Conservation (phyloP, 2,329 filamentous ascomycete genomes). For the Venturia asperata region DNA sequence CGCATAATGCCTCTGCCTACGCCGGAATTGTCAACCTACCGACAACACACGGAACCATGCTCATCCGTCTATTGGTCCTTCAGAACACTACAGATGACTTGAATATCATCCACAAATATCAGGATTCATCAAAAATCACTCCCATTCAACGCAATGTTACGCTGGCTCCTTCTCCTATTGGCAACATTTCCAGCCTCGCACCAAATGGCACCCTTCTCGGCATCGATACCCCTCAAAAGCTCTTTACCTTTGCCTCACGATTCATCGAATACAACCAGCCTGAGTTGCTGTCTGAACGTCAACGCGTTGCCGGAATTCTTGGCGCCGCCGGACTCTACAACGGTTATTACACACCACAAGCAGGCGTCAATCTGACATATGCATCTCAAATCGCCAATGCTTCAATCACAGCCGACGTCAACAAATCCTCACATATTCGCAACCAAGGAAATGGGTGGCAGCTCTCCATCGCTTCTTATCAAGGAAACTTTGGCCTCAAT, state of each 20-base stretch:
- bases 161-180: neutral
- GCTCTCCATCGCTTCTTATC: slow-evolving; percentile 5
- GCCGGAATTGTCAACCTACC: slow-evolving; percentile 20
- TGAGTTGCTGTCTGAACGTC: slow-evolving; percentile 13
- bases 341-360: slow-evolving; percentile 7
- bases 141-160: neutral
- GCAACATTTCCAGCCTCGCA: neutral
- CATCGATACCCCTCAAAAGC: slow-evolving; percentile 1
- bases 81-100: neutral
- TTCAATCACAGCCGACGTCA: slow-evolving; percentile 16
- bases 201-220: neutral
- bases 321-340: slow-evolving; percentile 20
- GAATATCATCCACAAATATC: neutral
- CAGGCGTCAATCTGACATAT: slow-evolving; percentile 19
- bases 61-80: slow-evolving; percentile 22
- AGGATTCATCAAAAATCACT: neutral
- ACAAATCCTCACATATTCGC: neutral
- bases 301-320: slow-evolving; percentile 19
- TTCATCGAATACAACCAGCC: slow-evolving; percentile 21
- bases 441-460: slow-evolving; percentile 1
- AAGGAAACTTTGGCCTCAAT: neutral
- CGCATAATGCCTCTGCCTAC: slow-evolving; percentile 9
- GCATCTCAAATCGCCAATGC: slow-evolving; percentile 11
- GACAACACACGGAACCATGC: slow-evolving; percentile 20
- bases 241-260: slow-evolving; percentile 20